phyloP scores from a whole-genome alignment of 768 basidiomycete species.

The Sporobolomyces roseus region DNA sequence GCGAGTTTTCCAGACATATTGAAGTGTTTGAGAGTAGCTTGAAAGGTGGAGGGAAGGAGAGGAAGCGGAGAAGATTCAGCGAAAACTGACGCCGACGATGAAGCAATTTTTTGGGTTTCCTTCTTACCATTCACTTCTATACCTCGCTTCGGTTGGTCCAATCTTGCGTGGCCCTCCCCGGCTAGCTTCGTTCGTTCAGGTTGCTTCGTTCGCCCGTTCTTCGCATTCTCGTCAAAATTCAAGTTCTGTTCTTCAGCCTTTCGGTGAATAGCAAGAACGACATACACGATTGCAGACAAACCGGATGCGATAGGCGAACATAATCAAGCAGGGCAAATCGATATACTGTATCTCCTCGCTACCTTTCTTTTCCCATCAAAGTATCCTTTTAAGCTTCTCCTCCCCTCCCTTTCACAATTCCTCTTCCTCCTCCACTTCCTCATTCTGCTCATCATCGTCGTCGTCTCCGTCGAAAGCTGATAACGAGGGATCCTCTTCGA shows the following conservation, averaged over 20 bases:
- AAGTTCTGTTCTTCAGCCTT: too few relatives aligned
- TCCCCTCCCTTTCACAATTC: too few relatives aligned
- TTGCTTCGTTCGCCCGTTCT: too few relatives aligned
- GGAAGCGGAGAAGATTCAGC: neutral
- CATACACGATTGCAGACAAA: too few relatives aligned
- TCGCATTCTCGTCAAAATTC: too few relatives aligned
- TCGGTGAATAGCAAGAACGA: too few relatives aligned
- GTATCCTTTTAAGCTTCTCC: neutral
- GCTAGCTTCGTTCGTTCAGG: too few relatives aligned
- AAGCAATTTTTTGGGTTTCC: neutral
- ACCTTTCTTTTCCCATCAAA: neutral
- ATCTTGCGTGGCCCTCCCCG: too few relatives aligned
- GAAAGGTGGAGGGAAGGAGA: neutral
- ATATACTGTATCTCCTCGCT: neutral
- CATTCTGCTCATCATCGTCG: neutral
- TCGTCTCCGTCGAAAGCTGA: neutral
- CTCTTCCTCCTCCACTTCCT: neutral
- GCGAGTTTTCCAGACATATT: conserved; percentile 38
- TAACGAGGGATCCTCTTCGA: neutral
- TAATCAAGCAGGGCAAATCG: neutral
- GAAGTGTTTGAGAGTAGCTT: too few relatives aligned
- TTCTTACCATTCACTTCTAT: neutral
- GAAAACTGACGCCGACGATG: neutral
- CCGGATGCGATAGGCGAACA: too few relatives aligned
- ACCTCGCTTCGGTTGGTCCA: neutral